phyloP scores from a whole-genome alignment of 106 monocot genomes.

The Acorus gramineus region DNA sequence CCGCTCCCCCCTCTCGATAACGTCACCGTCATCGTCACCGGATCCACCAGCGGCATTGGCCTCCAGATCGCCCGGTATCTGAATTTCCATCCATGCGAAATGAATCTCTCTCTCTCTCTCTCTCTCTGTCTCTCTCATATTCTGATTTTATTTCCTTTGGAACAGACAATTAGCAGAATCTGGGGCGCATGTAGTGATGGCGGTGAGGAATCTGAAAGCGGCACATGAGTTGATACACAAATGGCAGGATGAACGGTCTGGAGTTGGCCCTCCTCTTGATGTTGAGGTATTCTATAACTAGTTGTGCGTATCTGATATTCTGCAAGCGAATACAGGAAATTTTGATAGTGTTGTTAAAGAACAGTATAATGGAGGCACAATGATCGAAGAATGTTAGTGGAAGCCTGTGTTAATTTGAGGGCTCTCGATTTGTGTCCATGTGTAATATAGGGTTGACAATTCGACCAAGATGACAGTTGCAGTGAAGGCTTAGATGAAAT shows the following conservation, averaged over 20 bases:
- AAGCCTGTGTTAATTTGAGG: too few relatives aligned
- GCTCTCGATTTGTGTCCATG: too few relatives aligned
- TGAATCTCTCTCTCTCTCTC: neutral
- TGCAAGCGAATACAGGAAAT: too few relatives aligned
- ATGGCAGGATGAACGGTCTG: conserved; percentile 60
- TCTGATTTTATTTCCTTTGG: neutral
- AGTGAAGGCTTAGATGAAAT: too few relatives aligned
- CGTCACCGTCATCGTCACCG: conserved; percentile 72
- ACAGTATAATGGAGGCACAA: too few relatives aligned
- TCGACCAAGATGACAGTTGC: too few relatives aligned
- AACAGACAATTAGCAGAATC: conserved; percentile 77
- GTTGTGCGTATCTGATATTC: too few relatives aligned
- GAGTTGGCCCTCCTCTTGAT: conserved; percentile 47
- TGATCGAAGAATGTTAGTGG: too few relatives aligned
- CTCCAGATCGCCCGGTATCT: conserved; percentile 66
- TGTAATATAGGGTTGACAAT: too few relatives aligned
- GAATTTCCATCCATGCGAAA: too few relatives aligned
- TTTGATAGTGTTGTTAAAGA: too few relatives aligned
- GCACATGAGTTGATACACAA: conserved; percentile 80
- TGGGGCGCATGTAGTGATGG: conserved; percentile 94
- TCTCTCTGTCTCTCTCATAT: neutral
- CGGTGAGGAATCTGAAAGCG: conserved; percentile 61
- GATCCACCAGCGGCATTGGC: conserved; percentile 90
- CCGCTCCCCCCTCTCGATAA: conserved; percentile 63
- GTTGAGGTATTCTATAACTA: conserved; percentile 46